Evolutionary conservation across 1,139 yeast genomes (phyloP).

Genomic region (Hyphopichia fennica): DNA sequence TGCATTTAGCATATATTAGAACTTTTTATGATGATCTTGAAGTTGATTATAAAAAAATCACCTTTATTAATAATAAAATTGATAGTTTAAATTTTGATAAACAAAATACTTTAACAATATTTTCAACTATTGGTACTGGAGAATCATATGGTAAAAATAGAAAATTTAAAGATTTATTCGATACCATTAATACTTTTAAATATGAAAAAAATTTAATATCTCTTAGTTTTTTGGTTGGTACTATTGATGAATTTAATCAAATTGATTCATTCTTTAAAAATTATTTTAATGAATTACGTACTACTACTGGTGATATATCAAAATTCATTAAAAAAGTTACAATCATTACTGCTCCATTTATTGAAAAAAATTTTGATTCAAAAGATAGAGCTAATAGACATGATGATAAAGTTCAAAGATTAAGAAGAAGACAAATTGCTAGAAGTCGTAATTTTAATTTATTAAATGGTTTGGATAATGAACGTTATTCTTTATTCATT

Average conservation of each 20-base stretch:
- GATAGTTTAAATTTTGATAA: not conserved
- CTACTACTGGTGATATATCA: not conserved
- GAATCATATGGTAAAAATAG: conserved; percentile 30
- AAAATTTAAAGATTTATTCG: conserved; percentile 22
- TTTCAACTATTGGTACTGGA: conserved; percentile 24
- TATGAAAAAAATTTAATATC: conserved; percentile 17
- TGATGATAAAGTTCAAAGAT: conserved; percentile 28
- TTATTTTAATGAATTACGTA: conserved; percentile 8
- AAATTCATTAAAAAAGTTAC: conserved; percentile 18
- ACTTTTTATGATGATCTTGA: conserved; percentile 8
- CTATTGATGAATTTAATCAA: conserved; percentile 20
- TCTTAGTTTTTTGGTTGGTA: conserved; percentile 31
- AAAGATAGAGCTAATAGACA: conserved; percentile 28
- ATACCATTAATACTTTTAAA: conserved; percentile 19
- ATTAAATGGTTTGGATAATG: conserved; percentile 20
- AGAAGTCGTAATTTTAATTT: conserved; percentile 36
- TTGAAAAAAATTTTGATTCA: conserved; percentile 22
- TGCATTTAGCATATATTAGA: too few species aligned
- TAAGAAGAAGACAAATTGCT: conserved; percentile 35
- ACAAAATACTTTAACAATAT: conserved; percentile 19
- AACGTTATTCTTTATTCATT: conserved; percentile 37
- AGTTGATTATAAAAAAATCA: conserved; percentile 11
- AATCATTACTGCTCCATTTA: conserved; percentile 31
- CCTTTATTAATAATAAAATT: conserved; percentile 8
- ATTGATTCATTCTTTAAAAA: conserved; percentile 17